Evolutionary conservation across 2,329 filamentous ascomycete genomes (phyloP).

Genomic region (Penicillium concentricum): DNA sequence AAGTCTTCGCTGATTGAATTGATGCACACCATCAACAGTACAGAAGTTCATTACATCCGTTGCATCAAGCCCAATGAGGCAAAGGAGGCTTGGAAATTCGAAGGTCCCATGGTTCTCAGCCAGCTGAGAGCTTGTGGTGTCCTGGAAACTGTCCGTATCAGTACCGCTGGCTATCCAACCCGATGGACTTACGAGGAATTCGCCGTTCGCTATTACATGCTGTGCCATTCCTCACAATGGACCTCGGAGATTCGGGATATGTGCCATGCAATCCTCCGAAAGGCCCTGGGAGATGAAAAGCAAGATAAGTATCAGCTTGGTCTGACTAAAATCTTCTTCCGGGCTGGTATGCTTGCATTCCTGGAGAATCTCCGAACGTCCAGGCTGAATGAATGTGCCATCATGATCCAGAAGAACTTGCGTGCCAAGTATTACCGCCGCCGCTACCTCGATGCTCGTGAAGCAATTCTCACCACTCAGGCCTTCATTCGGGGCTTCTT

Average conservation of each 20-base stretch:
- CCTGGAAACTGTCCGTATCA: constrained; percentile 95
- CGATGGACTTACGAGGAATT: constrained; percentile 99
- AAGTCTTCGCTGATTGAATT: constrained; percentile 97
- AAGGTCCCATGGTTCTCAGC: constrained; percentile 97
- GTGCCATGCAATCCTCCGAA: constrained; percentile 87
- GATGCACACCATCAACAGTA: constrained; percentile 96
- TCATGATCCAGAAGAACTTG: constrained; percentile 98
- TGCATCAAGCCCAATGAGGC: constrained; percentile 99
- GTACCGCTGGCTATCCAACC: constrained; percentile 93
- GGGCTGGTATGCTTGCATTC: constrained; percentile 97
- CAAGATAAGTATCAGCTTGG: constrained; percentile 96
- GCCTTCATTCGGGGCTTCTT: constrained; percentile 73
- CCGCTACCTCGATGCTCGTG: constrained; percentile 82
- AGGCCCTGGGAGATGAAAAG: constrained; percentile 77
- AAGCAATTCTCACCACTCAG: constrained; percentile 78
- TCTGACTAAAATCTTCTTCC: constrained; percentile 98
- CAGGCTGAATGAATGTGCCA: constrained; percentile 86
- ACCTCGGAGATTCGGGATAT: constrained; percentile 91
- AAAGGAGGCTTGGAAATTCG: constrained; percentile 96
- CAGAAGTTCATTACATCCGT: constrained; percentile 97
- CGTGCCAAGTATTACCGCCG: constrained; percentile 92
- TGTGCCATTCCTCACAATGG: constrained; percentile 86
- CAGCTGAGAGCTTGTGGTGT: constrained; percentile 98
- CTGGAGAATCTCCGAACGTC: constrained; percentile 90
- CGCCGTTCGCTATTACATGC: constrained; percentile 95